Conservation (phyloP, 257 asterid genomes). For the Dorcoceras hygrometricum region DNA sequence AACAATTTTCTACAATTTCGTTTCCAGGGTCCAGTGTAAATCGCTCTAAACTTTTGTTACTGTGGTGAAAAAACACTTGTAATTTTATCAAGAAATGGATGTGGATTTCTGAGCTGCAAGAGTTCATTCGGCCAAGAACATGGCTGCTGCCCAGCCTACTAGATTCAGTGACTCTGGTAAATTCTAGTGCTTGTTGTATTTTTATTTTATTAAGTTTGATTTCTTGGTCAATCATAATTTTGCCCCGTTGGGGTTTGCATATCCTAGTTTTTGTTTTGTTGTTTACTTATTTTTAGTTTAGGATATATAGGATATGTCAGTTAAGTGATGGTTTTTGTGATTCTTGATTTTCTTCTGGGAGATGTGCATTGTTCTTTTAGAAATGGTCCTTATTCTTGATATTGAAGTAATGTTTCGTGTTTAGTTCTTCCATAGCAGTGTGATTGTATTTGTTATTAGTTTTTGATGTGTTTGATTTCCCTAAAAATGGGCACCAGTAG, state of each 20-base stretch:
- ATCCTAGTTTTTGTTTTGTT: background rate
- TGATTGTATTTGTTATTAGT: background rate
- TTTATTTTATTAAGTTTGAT: background rate
- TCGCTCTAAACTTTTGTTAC: background rate
- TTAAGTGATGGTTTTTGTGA: background rate
- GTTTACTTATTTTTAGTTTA: conserved; percentile 8
- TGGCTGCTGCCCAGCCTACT: conserved; percentile 48
- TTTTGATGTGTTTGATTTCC: background rate
- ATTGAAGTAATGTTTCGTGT: conserved; percentile 19
- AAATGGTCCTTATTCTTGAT: background rate
- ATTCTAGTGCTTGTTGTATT: background rate
- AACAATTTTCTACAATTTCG: too few relatives aligned
- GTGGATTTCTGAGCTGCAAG: conserved; percentile 73
- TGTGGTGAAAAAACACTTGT: background rate
- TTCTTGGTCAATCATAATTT: conserved; percentile 13
- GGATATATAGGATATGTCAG: conserved; percentile 3
- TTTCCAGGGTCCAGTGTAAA: too few relatives aligned
- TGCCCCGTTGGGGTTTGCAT: background rate
- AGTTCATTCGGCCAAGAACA: conserved; percentile 45
- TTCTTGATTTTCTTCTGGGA: conserved; percentile 16
- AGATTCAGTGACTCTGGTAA: conserved; percentile 52
- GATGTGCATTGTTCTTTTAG: background rate
- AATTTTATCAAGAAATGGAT: conserved; percentile 43
- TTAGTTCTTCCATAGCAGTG: background rate
- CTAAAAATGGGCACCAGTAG: too few relatives aligned